These are phyloP conservation scores for Cystobasidium pallidum DNA, from an alignment of 1,284 basidiomycete genomes.

Conservation along the genomic window DNA sequence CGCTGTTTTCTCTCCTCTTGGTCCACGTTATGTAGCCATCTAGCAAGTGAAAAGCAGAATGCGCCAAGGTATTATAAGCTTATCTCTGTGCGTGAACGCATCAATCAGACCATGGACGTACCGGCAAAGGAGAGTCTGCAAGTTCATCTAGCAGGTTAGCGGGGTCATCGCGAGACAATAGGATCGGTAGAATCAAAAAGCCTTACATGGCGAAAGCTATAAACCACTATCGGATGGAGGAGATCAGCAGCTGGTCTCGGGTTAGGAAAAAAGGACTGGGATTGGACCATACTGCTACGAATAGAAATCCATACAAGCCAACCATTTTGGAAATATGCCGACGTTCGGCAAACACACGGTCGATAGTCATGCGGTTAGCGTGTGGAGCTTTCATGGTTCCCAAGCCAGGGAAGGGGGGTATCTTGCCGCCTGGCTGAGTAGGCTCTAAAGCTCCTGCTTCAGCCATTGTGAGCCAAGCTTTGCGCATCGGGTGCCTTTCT, in stretches of 20 bases:
- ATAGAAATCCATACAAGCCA: constrained; percentile 6
- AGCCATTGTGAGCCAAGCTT: constrained; percentile 5
- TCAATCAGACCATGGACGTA: background rate
- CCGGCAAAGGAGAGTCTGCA: constrained; percentile 2
- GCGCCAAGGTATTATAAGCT: background rate
- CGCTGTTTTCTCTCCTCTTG: background rate
- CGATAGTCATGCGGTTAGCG: constrained; percentile 7
- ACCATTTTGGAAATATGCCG: constrained; percentile 19
- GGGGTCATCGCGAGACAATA: background rate
- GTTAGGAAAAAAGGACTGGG: background rate
- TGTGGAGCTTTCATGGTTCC: background rate
- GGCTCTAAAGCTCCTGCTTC: background rate
- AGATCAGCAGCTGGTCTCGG: background rate
- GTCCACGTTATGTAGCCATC: constrained; percentile 25
- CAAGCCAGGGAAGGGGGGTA: background rate
- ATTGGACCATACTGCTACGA: constrained; percentile 5
- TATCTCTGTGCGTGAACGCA: background rate
- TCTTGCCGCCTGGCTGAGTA: background rate
- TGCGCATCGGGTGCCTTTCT: constrained; percentile 29
- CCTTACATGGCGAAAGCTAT: constrained; percentile 18
- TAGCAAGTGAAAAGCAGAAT: background rate
- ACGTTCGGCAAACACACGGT: constrained; percentile 17
- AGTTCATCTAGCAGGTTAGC: background rate
- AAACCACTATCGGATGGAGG: constrained; percentile 4
- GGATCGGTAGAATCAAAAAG: background rate